Evolutionary conservation across 192 early-diverging fungal genomes (phyloP), one percentile per base, ranked within the genome.

Genomic region (Mortierella alpina): DNA sequence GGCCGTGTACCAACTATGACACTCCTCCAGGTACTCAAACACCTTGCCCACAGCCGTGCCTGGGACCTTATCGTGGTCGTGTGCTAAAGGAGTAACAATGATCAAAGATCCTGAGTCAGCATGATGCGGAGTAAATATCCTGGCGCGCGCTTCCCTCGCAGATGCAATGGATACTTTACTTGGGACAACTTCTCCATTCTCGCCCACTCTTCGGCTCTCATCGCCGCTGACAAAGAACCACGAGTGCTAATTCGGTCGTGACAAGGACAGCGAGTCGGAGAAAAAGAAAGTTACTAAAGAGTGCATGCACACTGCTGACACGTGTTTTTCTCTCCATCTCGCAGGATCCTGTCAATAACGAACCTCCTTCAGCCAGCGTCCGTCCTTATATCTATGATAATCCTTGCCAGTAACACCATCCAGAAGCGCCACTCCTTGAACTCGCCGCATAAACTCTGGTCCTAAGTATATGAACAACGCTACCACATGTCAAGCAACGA

Each of bases 21-120:
- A 40, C 23, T 45, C 8, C 49, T 70, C 40, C 6, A 79, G 48
- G 13, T 49, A 79, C 20, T 61, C 46, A 56, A 79, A 79, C 6
- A 72, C 76, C 11, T n/a, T 5, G 5, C 17, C 64, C 13, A 79
- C 68, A 2, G 76, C 76, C 14, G 51, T 42, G 8, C 76, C 76
- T 4, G 76, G 76, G 13, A 79, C 76, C 7, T 61, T 62, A 47
- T 79, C 76, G 20, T 79, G 76, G 31, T 79, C 76, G 10, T 18
- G 20, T 1, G 76, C 69, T 66, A 70, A n/a, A 40, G 49, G 52
- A 31, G 39, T 10, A 63, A 18, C 17, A 22, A 8, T n/a, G 1
- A 62, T 20, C 17, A 7, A 31, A 13, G 13, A 61, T 15, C 7
- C 39, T 54, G 22, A 22, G 11, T 18, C 14, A 7, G 10, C 5